A percentile compares a stretch with the other conserved stretches of the same genome.
These are phyloP conservation scores for Starmerella khaoyaiensis DNA, from an alignment of 805 yeast species.

Conservation along the genomic window DNA sequence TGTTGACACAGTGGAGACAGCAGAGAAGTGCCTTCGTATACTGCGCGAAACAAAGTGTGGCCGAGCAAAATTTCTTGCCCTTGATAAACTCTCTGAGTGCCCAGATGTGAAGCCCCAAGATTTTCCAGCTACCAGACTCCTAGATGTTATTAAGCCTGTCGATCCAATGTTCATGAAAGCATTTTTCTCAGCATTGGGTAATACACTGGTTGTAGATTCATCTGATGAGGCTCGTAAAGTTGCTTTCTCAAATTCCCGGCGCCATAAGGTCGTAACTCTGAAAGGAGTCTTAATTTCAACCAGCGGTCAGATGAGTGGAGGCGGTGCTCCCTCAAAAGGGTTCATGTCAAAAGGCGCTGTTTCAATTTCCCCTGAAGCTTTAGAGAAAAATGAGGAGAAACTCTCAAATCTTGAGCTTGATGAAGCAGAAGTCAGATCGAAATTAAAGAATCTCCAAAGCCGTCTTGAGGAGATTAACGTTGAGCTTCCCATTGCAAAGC, in stretches of 20 bases:
- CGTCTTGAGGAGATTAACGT: slow-evolving; percentile 40
- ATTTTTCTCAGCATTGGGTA: slow-evolving; percentile 71
- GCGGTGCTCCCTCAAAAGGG: slow-evolving; percentile 64
- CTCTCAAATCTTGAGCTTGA: slow-evolving; percentile 13
- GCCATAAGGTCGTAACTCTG: slow-evolving; percentile 82
- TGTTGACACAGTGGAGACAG: slow-evolving; percentile 64
- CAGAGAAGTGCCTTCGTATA: slow-evolving; percentile 67
- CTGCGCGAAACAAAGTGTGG: slow-evolving; percentile 75
- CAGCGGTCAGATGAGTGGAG: slow-evolving; percentile 95
- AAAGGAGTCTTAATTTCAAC: slow-evolving; percentile 87
- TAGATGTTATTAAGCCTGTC: slow-evolving; percentile 63
- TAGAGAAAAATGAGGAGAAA: slow-evolving; percentile 14
- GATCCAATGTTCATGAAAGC: slow-evolving; percentile 69
- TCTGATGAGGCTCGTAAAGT: slow-evolving; percentile 71
- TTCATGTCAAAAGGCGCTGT: slow-evolving; percentile 39
- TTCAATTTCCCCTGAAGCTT: slow-evolving; percentile 12
- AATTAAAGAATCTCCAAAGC: slow-evolving; percentile 37
- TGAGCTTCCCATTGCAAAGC: slow-evolving; percentile 46
- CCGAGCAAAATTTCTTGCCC: slow-evolving; percentile 72
- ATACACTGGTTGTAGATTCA: slow-evolving; percentile 75
- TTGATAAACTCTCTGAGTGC: slow-evolving; percentile 46
- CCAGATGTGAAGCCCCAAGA: slow-evolving; percentile 35
- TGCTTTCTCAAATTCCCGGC: slow-evolving; percentile 58
- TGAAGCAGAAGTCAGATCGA: slow-evolving; percentile 7
- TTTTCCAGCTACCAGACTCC: slow-evolving; percentile 49